phyloP scores from a whole-genome alignment of 768 basidiomycete species.

The Leucosporidium scottii region DNA sequence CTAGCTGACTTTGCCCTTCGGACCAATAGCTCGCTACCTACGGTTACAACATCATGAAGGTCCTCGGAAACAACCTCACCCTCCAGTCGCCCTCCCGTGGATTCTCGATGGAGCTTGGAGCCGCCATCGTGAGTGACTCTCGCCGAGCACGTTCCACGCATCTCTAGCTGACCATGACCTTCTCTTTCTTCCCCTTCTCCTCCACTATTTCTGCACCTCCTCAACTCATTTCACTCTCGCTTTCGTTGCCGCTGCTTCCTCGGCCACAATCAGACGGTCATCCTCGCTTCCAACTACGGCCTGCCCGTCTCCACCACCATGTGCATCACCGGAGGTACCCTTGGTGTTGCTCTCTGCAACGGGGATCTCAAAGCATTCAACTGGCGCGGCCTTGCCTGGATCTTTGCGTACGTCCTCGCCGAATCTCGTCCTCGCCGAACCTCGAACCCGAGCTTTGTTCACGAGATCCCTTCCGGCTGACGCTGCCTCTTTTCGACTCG shows the following conservation, averaged over 20 bases:
- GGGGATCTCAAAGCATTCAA: conserved; percentile 41
- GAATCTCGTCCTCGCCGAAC: too few species aligned
- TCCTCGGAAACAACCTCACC: conserved; percentile 44
- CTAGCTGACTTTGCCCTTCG: not conserved
- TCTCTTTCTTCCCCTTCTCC: not conserved
- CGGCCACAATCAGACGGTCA: conserved; percentile 25
- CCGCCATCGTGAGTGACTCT: conserved; percentile 18
- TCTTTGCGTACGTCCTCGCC: conserved; percentile 1
- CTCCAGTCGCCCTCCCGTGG: conserved; percentile 47
- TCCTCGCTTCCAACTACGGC: conserved; percentile 44
- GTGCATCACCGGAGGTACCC: conserved; percentile 43
- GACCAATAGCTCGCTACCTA: conserved; percentile 12
- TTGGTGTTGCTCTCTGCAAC: conserved; percentile 43
- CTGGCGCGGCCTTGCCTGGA: conserved; percentile 42
- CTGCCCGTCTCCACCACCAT: conserved; percentile 40
- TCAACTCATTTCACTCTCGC: too few species aligned
- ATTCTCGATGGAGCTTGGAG: conserved; percentile 47
- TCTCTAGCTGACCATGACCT: not conserved
- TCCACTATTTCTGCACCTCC: too few species aligned
- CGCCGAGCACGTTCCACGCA: not conserved
- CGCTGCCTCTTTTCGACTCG: too few species aligned
- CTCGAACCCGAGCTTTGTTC: too few species aligned
- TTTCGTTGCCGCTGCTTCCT: too few species aligned
- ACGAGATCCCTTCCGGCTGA: too few species aligned
- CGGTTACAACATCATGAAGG: conserved; percentile 45